Percentiles rank a stretch among this genome's conserved stretches.
These are phyloP conservation scores for Starmerella bombicola DNA, from an alignment of 805 yeast genomes.

Conservation along the genomic window DNA sequence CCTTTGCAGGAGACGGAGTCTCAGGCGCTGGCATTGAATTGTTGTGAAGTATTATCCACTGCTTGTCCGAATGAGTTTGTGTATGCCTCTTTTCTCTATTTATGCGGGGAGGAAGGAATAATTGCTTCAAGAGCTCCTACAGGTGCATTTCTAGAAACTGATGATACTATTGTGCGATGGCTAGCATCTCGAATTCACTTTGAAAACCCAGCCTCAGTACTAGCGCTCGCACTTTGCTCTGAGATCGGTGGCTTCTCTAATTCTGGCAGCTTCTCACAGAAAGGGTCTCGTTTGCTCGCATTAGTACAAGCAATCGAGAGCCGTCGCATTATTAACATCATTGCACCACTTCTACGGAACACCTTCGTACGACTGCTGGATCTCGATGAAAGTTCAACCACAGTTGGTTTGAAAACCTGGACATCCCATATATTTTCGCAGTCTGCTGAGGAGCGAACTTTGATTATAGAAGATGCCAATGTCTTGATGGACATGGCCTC, in stretches of 20 bases:
- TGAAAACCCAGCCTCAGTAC: neutral
- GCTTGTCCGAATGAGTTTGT: constrained; percentile 8
- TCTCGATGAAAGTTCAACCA: constrained; percentile 3
- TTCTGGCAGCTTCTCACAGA: constrained; percentile 1
- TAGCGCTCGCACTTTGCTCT: constrained; percentile 6
- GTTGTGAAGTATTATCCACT: constrained; percentile 8
- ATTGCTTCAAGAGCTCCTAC: constrained; percentile 2
- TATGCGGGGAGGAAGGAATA: constrained; percentile 5
- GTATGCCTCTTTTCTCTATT: constrained; percentile 4
- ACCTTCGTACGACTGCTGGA: constrained; percentile 7
- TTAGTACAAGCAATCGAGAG: constrained; percentile 3
- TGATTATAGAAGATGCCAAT: neutral
- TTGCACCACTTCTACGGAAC: constrained; percentile 12
- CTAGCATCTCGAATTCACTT: constrained; percentile 4
- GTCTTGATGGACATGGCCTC: neutral
- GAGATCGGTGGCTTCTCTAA: constrained; percentile 1
- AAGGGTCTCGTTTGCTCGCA: constrained; percentile 1
- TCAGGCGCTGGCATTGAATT: constrained; percentile 2
- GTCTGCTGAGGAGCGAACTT: constrained; percentile 2
- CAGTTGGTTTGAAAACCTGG: constrained; percentile 7
- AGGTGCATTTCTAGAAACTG: neutral
- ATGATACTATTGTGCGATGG: constrained; percentile 3
- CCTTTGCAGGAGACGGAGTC: constrained; percentile 1
- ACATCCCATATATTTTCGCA: constrained; percentile 4
- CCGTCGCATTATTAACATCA: constrained; percentile 5